Percentiles rank a stretch among this genome's conserved stretches.
Conservation (phyloP, 2,329 filamentous ascomycete species). For the Colletotrichum lupini region DNA sequence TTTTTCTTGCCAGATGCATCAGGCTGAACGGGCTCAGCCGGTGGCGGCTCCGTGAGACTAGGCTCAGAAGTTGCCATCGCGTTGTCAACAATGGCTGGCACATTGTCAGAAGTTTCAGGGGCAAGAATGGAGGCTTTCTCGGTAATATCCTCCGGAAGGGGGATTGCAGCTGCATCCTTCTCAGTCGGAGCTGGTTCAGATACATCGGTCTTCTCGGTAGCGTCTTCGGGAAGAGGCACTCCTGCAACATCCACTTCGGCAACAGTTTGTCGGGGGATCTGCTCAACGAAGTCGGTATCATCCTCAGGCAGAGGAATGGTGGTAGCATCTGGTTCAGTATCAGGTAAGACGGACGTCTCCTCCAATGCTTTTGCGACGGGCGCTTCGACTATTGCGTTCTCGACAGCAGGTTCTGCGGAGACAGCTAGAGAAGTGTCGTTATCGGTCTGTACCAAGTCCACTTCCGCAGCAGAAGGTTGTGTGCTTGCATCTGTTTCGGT, state of each 20-base stretch:
- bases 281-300: neutral
- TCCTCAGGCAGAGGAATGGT: neutral
- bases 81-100: neutral
- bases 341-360: neutral
- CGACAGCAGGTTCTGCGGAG: neutral
- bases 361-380: neutral
- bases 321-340: neutral
- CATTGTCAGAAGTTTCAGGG: neutral
- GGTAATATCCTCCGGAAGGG: neutral
- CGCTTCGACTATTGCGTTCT: neutral
- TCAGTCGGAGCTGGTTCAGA: neutral
- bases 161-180: neutral
- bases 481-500: neutral
- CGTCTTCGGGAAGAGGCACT: neutral
- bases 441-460: neutral
- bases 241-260: neutral
- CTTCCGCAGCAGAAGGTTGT: neutral
- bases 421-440: neutral
- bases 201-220: neutral
- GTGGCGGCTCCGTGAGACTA: neutral
- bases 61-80: slow-evolving; percentile 6
- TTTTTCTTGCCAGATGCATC: slow-evolving; percentile 38
- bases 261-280: neutral
- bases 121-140: neutral
- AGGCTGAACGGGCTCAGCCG: slow-evolving; percentile 18